Conservation (phyloP, 1,139 yeast species). For the Sugiyamaella pinicola region DNA sequence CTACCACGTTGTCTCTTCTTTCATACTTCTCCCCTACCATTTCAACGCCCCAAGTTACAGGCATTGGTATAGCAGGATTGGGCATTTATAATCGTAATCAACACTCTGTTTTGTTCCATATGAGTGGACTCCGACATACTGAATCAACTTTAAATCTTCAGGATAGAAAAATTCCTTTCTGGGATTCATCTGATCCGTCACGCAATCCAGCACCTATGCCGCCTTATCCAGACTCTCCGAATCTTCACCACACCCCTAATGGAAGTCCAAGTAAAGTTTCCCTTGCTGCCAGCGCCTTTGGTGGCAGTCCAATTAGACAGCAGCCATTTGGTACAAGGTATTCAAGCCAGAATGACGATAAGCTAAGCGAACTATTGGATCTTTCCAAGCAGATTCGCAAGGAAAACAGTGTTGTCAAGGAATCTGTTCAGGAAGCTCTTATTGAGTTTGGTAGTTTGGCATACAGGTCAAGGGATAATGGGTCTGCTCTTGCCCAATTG, state of each 20-base stretch:
- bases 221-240: conserved; percentile 40
- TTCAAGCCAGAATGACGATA: conserved; percentile 38
- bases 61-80: conserved; percentile 8
- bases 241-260: conserved; percentile 32
- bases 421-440: conserved; percentile 45
- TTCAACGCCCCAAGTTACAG: conserved; percentile 5
- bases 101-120: conserved; percentile 7
- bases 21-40: conserved; percentile 3
- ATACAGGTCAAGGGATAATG: conserved; percentile 49
- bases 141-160: conserved; percentile 25
- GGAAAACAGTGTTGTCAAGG: conserved; percentile 40
- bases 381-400: conserved; percentile 36
- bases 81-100: conserved; percentile 6
- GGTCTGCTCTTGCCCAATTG: conserved; percentile 44
- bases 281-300: conserved; percentile 21
- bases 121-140: conserved; percentile 21
- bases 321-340: conserved; percentile 32
- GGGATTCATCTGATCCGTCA: conserved; percentile 46
- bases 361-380: conserved; percentile 38
- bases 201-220: conserved; percentile 47
- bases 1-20: conserved; percentile 8
- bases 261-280: conserved; percentile 30
- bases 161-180: conserved; percentile 32
- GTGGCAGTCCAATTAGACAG: conserved; percentile 25
- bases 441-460: conserved; percentile 47